Evolutionary conservation across 768 basidiomycete species (phyloP), one percentile per base, ranked within the genome.

Genomic region (Boletellus ananiceps): DNA sequence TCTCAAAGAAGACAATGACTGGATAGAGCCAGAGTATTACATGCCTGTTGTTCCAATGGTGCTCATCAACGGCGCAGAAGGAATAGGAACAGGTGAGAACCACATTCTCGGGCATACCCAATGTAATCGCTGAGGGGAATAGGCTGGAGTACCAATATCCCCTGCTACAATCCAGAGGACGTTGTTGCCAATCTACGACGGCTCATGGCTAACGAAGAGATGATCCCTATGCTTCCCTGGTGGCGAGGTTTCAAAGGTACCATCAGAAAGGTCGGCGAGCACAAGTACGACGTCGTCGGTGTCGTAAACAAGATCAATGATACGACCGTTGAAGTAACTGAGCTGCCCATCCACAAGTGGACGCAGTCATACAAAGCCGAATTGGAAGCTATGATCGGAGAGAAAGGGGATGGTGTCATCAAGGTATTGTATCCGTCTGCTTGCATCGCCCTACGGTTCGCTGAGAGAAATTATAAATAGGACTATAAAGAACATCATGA

Each of bases 401-500:
- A 93, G 56, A 95, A 96, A 66, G 81, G 81, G 9, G 83, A 86
- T 15, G 83, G 88, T 3, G 65, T 78, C 16, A 77, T 96, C 71
- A 96, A 95, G 80, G 94, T 83, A 53, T 29, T 18, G 49, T 33
- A 33, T 5, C 14, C 11, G 4, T 49, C 25, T n/a, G 56, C 27
- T 33, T 18, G n/a, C n/a, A 42, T 39, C 7, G 4, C 12, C 3
- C 23, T 27, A 13, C 27, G 4, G 1, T 2, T 25, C 4, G 21
- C 38, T 51, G 33, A 64, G 5, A 9, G 4, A 32, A 21, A 34
- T 11, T 43, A 23, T 42, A 27, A 37, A 36, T 59, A 98, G 95
- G 94, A 98, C 64, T 99, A 93, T 72, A 92, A 91, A 69, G 96
- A 98, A 64, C 86, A 98, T 62, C 93, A 96, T 60, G 93, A 93